These are phyloP conservation scores for Rhizopogon roseolus DNA, from an alignment of 768 basidiomycete species.

Conservation along the genomic window DNA sequence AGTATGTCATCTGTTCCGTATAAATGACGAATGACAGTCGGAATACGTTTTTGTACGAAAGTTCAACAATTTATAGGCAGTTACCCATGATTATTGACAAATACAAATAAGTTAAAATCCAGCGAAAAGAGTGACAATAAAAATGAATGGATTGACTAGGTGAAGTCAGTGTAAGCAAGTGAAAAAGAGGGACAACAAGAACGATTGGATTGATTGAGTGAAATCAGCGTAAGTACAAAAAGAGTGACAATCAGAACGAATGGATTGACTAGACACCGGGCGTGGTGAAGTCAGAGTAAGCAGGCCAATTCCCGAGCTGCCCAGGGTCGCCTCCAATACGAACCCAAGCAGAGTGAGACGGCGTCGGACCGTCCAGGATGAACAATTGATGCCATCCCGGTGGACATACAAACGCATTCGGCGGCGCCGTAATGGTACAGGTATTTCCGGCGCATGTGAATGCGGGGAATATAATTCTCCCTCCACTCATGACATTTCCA, in stretches of 20 bases:
- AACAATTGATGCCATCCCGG: constrained; percentile 78
- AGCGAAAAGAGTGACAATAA: too few relatives aligned
- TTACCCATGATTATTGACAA: not conserved
- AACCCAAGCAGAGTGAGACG: constrained; percentile 70
- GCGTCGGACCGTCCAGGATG: constrained; percentile 74
- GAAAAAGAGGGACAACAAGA: too few relatives aligned
- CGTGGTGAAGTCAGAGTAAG: constrained; percentile 58
- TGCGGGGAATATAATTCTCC: constrained; percentile 66
- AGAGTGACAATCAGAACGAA: not conserved
- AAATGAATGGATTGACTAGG: too few relatives aligned
- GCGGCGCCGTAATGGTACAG: constrained; percentile 76
- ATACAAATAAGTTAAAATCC: not conserved
- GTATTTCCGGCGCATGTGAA: constrained; percentile 65
- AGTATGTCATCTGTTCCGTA: not conserved
- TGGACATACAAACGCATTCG: constrained; percentile 60
- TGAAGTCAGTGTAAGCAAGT: too few relatives aligned
- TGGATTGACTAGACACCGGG: constrained; percentile 48
- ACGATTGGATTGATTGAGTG: too few relatives aligned
- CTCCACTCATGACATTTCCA: constrained; percentile 69
- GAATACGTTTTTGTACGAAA: not conserved
- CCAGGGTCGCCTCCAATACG: constrained; percentile 77
- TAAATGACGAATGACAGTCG: not conserved
- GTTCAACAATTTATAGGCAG: not conserved
- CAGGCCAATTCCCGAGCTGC: constrained; percentile 68
- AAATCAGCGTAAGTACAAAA: too few relatives aligned